Conservation (phyloP, 1,139 yeast genomes). For the Taiozyma sp. region DNA sequence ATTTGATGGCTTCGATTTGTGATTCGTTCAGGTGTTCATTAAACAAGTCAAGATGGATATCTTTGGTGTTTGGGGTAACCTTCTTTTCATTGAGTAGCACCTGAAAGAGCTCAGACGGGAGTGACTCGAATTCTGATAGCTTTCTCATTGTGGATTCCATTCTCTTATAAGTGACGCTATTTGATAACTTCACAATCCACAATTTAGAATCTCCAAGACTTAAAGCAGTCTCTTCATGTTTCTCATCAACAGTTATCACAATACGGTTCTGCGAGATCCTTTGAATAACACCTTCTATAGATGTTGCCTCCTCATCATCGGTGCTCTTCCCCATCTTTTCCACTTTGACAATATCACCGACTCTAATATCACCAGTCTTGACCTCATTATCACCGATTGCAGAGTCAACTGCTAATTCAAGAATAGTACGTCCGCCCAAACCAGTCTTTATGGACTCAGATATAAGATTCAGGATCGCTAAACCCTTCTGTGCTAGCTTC, state of each 20-base stretch:
- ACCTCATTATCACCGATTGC: conserved; percentile 28
- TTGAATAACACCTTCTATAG: conserved; percentile 54
- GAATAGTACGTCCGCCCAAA: conserved; percentile 66
- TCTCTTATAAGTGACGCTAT: conserved; percentile 64
- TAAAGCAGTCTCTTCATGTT: conserved; percentile 38
- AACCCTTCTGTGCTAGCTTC: conserved; percentile 59
- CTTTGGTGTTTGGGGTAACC: conserved; percentile 15
- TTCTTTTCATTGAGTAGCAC: conserved; percentile 40
- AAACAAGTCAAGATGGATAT: conserved; percentile 31
- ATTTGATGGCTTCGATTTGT: conserved; percentile 60
- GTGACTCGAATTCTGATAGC: conserved; percentile 37
- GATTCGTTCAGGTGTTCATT: conserved; percentile 59
- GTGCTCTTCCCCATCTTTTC: conserved; percentile 9
- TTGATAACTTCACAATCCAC: conserved; percentile 64
- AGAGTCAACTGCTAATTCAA: conserved; percentile 49
- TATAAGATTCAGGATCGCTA: conserved; percentile 65
- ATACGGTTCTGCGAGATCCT: conserved; percentile 27
- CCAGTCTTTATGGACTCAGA: conserved; percentile 66
- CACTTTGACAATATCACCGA: conserved; percentile 72
- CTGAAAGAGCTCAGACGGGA: conserved; percentile 33
- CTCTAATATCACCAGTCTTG: conserved; percentile 49
- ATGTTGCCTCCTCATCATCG: conserved; percentile 16
- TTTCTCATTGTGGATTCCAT: conserved; percentile 79
- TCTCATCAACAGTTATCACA: conserved; percentile 57
- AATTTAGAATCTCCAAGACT: conserved; percentile 42